These are phyloP conservation scores for Hygrophorus pudorinus DNA, from an alignment of 768 basidiomycete species.

Conservation along the genomic window DNA sequence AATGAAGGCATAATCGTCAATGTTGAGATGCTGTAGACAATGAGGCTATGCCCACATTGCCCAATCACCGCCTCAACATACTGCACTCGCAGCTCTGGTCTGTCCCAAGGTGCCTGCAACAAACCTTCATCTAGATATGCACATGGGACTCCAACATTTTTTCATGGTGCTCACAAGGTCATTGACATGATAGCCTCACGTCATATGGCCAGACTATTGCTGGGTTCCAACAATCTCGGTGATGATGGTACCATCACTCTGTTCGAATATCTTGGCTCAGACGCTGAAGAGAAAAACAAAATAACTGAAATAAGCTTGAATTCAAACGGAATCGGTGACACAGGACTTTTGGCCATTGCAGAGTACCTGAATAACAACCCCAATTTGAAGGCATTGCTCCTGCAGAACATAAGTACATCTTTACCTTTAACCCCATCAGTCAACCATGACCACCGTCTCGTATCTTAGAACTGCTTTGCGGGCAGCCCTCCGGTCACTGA, in stretches of 20 bases:
- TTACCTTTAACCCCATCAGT: neutral
- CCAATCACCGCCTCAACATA: too few species aligned
- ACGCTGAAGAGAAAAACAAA: slow-evolving; percentile 31
- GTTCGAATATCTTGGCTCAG: slow-evolving; percentile 44
- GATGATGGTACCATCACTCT: slow-evolving; percentile 47
- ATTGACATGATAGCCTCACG: slow-evolving; percentile 36
- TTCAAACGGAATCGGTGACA: slow-evolving; percentile 43
- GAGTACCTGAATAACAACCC: slow-evolving; percentile 39
- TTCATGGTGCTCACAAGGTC: slow-evolving; percentile 41
- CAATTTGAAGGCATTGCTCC: slow-evolving; percentile 36
- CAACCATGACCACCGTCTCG: slow-evolving; percentile 20
- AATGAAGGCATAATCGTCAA: too few species aligned
- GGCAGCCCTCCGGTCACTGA: slow-evolving; percentile 24
- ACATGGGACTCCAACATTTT: too few species aligned
- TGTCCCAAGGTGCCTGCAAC: too few species aligned
- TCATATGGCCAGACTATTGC: slow-evolving; percentile 42
- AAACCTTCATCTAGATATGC: too few species aligned
- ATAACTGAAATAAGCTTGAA: slow-evolving; percentile 51
- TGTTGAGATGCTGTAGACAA: too few species aligned
- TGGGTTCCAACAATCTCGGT: slow-evolving; percentile 47
- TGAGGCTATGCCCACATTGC: too few species aligned
- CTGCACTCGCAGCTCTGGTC: too few species aligned
- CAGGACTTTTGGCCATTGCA: slow-evolving; percentile 43
- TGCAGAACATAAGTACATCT: slow-evolving; percentile 43
- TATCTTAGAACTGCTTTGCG: slow-evolving; percentile 29